Evolutionary conservation across 768 basidiomycete genomes (phyloP).

Genomic region (Leucocoprinus birnbaumii): DNA sequence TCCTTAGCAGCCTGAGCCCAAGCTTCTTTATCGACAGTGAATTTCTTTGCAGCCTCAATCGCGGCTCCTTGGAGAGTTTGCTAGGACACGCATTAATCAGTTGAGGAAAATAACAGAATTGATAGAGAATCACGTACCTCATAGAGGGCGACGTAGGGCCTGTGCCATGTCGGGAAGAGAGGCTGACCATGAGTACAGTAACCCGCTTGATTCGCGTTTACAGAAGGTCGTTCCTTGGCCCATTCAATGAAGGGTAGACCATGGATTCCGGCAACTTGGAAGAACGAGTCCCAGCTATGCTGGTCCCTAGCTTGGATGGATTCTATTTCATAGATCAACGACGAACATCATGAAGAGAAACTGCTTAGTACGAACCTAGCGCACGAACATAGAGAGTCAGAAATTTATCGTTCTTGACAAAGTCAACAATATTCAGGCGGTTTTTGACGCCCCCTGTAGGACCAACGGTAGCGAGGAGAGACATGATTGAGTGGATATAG

Average conservation of each 20-base stretch:
- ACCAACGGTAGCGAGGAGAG: background rate
- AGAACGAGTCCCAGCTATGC: constrained; percentile 28
- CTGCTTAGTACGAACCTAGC: constrained; percentile 26
- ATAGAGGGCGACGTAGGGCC: constrained; percentile 46
- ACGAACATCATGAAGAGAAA: too few relatives aligned
- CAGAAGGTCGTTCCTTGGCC: constrained; percentile 25
- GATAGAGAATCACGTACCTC: constrained; percentile 32
- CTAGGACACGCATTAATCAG: constrained; percentile 20
- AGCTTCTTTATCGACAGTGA: constrained; percentile 19
- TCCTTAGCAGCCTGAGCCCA: constrained; percentile 27
- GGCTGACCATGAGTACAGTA: constrained; percentile 53
- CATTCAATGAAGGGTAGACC: constrained; percentile 42
- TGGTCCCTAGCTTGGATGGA: background rate
- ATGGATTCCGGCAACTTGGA: constrained; percentile 47
- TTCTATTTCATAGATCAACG: too few relatives aligned
- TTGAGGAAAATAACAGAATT: background rate
- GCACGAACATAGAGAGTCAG: constrained; percentile 53
- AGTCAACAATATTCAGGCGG: constrained; percentile 40
- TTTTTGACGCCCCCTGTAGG: constrained; percentile 15
- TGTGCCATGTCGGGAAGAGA: constrained; percentile 55
- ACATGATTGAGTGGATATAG: background rate
- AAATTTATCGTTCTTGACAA: constrained; percentile 39
- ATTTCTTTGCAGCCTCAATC: constrained; percentile 35
- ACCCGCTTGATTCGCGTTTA: constrained; percentile 31
- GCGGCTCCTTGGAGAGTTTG: constrained; percentile 45